Evolutionary conservation across 2,329 filamentous ascomycete species (phyloP).

Genomic region (Torrubiella hemipterigena): DNA sequence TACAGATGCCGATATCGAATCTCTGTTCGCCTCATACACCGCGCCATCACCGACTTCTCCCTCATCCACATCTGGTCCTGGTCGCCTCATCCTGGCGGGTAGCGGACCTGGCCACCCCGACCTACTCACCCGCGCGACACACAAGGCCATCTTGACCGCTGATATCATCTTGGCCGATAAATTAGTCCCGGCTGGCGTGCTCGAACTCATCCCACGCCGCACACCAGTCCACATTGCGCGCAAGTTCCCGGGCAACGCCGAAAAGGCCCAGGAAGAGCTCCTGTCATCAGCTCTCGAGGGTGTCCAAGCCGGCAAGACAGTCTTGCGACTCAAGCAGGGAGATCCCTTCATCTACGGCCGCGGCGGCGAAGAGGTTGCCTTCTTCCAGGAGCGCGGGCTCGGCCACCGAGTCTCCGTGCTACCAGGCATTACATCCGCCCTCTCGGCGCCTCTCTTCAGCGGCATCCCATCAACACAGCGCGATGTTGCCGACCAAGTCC

Average conservation of each 20-base stretch:
- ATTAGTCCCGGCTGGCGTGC: slow-evolving; percentile 70
- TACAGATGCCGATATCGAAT: slow-evolving; percentile 65
- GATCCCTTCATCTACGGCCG: slow-evolving; percentile 95
- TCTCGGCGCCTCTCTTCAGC: slow-evolving; percentile 81
- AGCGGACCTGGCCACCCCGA: slow-evolving; percentile 89
- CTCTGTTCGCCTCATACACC: slow-evolving; percentile 63
- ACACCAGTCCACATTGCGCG: slow-evolving; percentile 85
- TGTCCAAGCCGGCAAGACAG: slow-evolving; percentile 54
- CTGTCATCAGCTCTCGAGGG: slow-evolving; percentile 65
- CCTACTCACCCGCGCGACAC: slow-evolving; percentile 71
- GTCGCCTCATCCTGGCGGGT: slow-evolving; percentile 77
- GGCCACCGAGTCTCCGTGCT: slow-evolving; percentile 56
- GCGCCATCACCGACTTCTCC: slow-evolving; percentile 14
- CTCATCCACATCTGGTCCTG: slow-evolving; percentile 21
- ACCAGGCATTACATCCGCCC: slow-evolving; percentile 80
- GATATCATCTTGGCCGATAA: slow-evolving; percentile 80
- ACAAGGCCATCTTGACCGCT: slow-evolving; percentile 62
- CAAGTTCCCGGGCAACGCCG: slow-evolving; percentile 96
- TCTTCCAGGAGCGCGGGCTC: slow-evolving; percentile 64
- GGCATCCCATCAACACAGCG: slow-evolving; percentile 81
- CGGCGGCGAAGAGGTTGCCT: slow-evolving; percentile 83
- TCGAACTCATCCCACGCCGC: slow-evolving; percentile 81
- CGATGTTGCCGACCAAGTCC: slow-evolving; percentile 79
- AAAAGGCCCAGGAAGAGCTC: slow-evolving; percentile 84
- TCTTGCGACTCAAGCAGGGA: slow-evolving; percentile 87